A percentile compares a stretch with the other conserved stretches of the same genome.
phyloP scores from a whole-genome alignment of 805 yeast species.

The Candida maltosa region DNA sequence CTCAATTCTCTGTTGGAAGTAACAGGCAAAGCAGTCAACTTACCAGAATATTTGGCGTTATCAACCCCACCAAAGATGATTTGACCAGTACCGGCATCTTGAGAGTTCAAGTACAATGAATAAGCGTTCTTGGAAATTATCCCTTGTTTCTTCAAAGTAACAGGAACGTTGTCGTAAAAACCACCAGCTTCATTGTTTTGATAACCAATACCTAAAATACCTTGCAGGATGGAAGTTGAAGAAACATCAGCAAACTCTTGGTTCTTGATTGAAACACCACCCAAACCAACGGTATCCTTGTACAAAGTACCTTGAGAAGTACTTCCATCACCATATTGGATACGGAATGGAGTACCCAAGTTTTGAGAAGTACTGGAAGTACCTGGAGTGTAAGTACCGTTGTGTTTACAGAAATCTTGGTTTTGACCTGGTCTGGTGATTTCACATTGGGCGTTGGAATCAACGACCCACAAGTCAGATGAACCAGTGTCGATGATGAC shows the following conservation, averaged over 20 bases:
- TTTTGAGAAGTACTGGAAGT: conserved; percentile 21
- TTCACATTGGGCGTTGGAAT: conserved; percentile 5
- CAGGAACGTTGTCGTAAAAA: conserved; percentile 27
- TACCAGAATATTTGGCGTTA: conserved; percentile 20
- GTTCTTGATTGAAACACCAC: conserved; percentile 1
- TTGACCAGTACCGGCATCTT: conserved; percentile 17
- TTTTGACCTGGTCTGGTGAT: background rate
- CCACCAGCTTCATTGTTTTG: conserved; percentile 2
- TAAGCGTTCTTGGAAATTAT: conserved; percentile 26
- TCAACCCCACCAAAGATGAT: conserved; percentile 26
- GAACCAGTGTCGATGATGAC: conserved; percentile 42
- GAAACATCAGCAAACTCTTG: conserved; percentile 17
- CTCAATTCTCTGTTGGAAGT: conserved; percentile 1
- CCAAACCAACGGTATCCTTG: conserved; percentile 14
- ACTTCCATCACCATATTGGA: conserved; percentile 39
- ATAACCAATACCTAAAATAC: conserved; percentile 7
- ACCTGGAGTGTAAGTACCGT: conserved; percentile 34
- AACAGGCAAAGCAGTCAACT: conserved; percentile 16
- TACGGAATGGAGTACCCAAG: conserved; percentile 11
- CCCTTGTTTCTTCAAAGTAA: conserved; percentile 25
- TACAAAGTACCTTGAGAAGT: conserved; percentile 49
- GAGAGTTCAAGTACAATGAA: conserved; percentile 25
- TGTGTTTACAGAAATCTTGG: conserved; percentile 22
- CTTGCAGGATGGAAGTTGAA: conserved; percentile 1
- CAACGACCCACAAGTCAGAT: conserved; percentile 38